Percentiles rank a stretch among this genome's conserved stretches.
phyloP scores from a whole-genome alignment of 2,329 filamentous ascomycete genomes.

The Colletotrichum viniferum region DNA sequence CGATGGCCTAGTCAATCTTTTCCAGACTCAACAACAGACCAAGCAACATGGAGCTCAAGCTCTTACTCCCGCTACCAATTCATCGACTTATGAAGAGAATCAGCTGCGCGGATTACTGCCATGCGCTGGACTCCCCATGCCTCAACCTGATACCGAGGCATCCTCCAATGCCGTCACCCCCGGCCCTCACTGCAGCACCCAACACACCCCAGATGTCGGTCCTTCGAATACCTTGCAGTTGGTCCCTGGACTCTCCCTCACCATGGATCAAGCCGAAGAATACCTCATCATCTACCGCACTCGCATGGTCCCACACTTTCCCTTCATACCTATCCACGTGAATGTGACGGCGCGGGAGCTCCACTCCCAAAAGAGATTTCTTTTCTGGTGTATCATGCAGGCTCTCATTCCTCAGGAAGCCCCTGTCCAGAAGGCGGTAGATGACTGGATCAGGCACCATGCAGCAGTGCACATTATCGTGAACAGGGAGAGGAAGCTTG shows the following conservation, averaged over 20 bases:
- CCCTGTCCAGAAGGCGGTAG: conserved; percentile 33
- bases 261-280: conserved; percentile 34
- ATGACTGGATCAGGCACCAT: conserved; percentile 39
- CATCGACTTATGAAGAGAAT: not conserved
- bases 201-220: not conserved
- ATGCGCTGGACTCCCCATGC: not conserved
- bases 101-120: not conserved
- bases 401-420: conserved; percentile 34
- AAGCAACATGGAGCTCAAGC: not conserved
- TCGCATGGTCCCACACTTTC: conserved; percentile 37
- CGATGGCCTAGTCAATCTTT: conserved; percentile 42
- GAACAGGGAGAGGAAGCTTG: conserved; percentile 36
- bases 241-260: conserved; percentile 38
- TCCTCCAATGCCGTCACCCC: not conserved
- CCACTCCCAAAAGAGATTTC: conserved; percentile 32
- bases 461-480: conserved; percentile 42
- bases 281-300: conserved; percentile 37
- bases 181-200: not conserved
- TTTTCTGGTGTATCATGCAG: conserved; percentile 43
- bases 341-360: conserved; percentile 31
- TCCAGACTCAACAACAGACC: conserved; percentile 32
- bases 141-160: not conserved
- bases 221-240: conserved; percentile 18
- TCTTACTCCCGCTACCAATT: not conserved
- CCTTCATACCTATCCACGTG: conserved; percentile 39